phyloP scores from a whole-genome alignment of 129 eudicot species.

The Flaveria trinervia region DNA sequence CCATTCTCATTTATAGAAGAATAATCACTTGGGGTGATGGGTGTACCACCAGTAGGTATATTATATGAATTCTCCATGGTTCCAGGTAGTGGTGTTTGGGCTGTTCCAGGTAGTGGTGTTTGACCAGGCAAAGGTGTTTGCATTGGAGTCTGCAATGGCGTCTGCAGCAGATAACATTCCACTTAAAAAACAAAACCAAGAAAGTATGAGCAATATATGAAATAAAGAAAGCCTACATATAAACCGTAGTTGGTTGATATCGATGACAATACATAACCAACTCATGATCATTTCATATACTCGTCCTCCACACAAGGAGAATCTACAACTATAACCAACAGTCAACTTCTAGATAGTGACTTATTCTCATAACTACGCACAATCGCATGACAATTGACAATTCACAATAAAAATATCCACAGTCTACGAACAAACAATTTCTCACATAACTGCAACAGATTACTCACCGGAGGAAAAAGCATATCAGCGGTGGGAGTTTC shows the following conservation, averaged over 20 bases:
- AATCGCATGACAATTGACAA: not conserved
- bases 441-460: not conserved
- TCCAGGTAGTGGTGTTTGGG: constrained; percentile 68
- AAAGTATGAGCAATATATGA: constrained; percentile 5
- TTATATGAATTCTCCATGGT: constrained; percentile 76
- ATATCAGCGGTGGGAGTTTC: constrained; percentile 96
- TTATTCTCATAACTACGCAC: not conserved
- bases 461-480: constrained; percentile 84
- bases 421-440: too few species aligned
- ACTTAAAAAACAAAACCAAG: constrained; percentile 4
- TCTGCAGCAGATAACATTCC: constrained; percentile 41
- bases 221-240: not conserved
- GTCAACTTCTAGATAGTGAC: not conserved
- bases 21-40: constrained; percentile 80
- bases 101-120: constrained; percentile 86
- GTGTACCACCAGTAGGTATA: constrained; percentile 90
- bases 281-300: constrained; percentile 5
- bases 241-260: not conserved
- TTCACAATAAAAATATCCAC: too few species aligned
- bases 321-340: not conserved
- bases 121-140: constrained; percentile 85
- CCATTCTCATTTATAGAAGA: constrained; percentile 60
- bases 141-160: constrained; percentile 67
- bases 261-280: not conserved
- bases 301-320: too few species aligned